Base-by-base conservation (phyloP, 768 basidiomycete species). In the Boletales sp. region DNA sequence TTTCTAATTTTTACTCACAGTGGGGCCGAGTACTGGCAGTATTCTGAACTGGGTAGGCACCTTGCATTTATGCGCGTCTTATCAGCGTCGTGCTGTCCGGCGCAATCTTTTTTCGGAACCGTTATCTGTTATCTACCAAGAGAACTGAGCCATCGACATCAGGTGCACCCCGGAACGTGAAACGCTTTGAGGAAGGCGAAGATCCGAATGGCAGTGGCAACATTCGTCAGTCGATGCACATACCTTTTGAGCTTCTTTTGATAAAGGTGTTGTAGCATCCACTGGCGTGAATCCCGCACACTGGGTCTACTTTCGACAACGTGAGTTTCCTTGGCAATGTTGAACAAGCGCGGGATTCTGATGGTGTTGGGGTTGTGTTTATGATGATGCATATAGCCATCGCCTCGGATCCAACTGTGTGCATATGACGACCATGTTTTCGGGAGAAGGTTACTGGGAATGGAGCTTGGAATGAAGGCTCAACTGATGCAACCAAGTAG, bases 271-370 rank as follows among this genome's bases (percentile, higher is more conserved):
- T 25, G 15, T 40, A 78, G 79, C 70, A 15, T 75, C 77, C 12
- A 75, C 68, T 13, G 77, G 77, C 30, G 73, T 76, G 50, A 79
- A 77, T 49, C 65, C 64, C 5, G 69, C 73, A n/a, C 79, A 80
- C 44, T 53, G 69, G 41, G 41, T 72, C 13, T 79, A 80, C 54
- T 78, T 79, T 53, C 67, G 58, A 10, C 74, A 77, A 63, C 61
- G 77, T 78, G 49, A 57, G 66, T 55, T 11, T 45, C n/a, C 7
- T 28, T 28, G 25, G 25, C 25, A 28, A 28, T 7, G 25, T 28
- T 7, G 25, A 28, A 28, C 25, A 28, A 28, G 25, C 25, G 25
- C 25, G 25, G 25, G 3, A 5, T 5, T 28, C 14, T 30, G 32
- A 38, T 46, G 32, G 21, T 35, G 7, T 45, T 28, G 13, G 32